These are phyloP conservation scores for Panus rudis DNA, from an alignment of 768 basidiomycete genomes.

Conservation along the genomic window DNA sequence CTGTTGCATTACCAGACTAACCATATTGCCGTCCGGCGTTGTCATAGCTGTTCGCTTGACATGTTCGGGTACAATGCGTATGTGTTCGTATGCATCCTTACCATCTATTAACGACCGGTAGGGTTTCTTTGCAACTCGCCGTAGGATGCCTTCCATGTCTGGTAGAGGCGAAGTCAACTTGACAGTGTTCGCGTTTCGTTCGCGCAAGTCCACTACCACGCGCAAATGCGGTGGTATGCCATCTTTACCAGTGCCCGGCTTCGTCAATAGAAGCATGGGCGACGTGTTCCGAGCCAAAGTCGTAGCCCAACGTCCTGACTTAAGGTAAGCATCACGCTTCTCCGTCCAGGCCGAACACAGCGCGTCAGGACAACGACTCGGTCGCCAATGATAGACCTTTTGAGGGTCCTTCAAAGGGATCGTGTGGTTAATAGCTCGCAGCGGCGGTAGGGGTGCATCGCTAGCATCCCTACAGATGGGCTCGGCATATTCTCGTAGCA, in stretches of 20 bases:
- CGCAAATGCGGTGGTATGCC: slow-evolving; percentile 14
- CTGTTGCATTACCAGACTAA: slow-evolving; percentile 31
- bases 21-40: slow-evolving; percentile 33
- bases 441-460: slow-evolving; percentile 5
- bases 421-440: slow-evolving; percentile 6
- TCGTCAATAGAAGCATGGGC: slow-evolving; percentile 28
- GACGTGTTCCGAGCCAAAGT: slow-evolving; percentile 20
- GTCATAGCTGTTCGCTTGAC: slow-evolving; percentile 20
- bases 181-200: slow-evolving; percentile 26
- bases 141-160: slow-evolving; percentile 21
- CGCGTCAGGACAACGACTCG: slow-evolving; percentile 27
- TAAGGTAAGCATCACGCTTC: slow-evolving; percentile 25
- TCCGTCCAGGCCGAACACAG: slow-evolving; percentile 18
- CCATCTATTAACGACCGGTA: slow-evolving; percentile 23
- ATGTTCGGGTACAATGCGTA: slow-evolving; percentile 19
- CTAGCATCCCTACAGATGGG: slow-evolving; percentile 5
- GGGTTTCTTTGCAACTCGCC: slow-evolving; percentile 13
- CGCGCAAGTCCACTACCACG: slow-evolving; percentile 20
- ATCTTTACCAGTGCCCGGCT: slow-evolving; percentile 16
- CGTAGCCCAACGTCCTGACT: slow-evolving; percentile 25
- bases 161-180: slow-evolving; percentile 23
- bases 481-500: slow-evolving; percentile 10
- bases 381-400: slow-evolving; percentile 2
- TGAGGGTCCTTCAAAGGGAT: slow-evolving; percentile 4
- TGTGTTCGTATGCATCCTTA: slow-evolving; percentile 28